A percentile compares a stretch with the other conserved stretches of the same genome.
Evolutionary conservation across 1,284 basidiomycete genomes (phyloP).

Genomic region (Sutorius eximius): DNA sequence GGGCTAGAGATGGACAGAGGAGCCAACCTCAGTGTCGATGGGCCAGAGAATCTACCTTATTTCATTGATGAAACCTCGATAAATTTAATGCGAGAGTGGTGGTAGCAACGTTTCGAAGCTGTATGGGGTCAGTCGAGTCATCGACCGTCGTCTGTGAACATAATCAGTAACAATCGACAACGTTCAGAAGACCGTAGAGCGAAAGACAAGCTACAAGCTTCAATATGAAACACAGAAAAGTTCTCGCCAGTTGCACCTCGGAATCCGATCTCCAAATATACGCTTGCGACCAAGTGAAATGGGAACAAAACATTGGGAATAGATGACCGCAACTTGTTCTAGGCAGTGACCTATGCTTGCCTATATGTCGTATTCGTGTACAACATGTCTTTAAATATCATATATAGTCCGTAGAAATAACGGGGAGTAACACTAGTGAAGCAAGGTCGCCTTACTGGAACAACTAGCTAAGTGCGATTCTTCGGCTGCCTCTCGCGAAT

Average conservation of each 20-base stretch:
- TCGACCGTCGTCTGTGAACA: background rate
- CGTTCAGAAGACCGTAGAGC: constrained; percentile 2
- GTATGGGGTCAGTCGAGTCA: background rate
- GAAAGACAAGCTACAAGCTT: background rate
- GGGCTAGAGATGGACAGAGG: constrained; percentile 34
- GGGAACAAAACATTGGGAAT: background rate
- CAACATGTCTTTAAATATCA: background rate
- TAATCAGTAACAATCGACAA: background rate
- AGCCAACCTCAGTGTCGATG: constrained; percentile 40
- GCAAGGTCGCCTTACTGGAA: background rate
- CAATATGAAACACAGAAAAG: background rate
- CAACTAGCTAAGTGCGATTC: background rate
- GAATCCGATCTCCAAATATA: background rate
- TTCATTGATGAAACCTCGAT: background rate
- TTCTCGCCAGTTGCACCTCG: background rate
- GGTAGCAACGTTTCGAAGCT: too few relatives aligned
- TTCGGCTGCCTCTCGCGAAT: constrained; percentile 13
- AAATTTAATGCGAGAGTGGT: background rate
- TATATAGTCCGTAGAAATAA: constrained; percentile 6
- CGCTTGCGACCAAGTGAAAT: background rate
- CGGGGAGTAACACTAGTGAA: background rate
- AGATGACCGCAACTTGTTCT: background rate
- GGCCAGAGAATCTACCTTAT: constrained; percentile 35
- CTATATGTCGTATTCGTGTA: background rate
- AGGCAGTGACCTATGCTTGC: background rate